These are phyloP conservation scores for Phialemoniopsis sp. DNA, from an alignment of 2,329 filamentous ascomycete genomes.

Conservation along the genomic window DNA sequence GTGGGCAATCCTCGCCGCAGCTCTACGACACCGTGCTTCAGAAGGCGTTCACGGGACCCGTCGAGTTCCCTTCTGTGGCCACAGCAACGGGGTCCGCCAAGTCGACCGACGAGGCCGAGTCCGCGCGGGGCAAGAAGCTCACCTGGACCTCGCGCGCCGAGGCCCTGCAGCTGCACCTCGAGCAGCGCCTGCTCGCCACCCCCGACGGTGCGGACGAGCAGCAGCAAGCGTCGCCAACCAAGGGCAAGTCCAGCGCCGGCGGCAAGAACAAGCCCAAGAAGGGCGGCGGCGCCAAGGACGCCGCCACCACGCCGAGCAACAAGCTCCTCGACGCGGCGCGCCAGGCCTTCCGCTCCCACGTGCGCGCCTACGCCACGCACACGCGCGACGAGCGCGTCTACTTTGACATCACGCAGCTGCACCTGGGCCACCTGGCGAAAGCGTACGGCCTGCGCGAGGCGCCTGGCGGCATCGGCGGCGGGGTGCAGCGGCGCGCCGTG, in stretches of 20 bases:
- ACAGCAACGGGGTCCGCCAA: constrained; percentile 58
- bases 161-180: constrained; percentile 54
- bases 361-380: constrained; percentile 93
- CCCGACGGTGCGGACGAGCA: constrained; percentile 3
- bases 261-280: constrained; percentile 12
- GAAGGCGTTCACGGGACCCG: constrained; percentile 57
- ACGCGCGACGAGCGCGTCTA: constrained; percentile 76
- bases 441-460: constrained; percentile 87
- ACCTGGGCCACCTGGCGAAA: constrained; percentile 91
- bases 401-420: constrained; percentile 89
- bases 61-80: constrained; percentile 49
- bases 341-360: constrained; percentile 84
- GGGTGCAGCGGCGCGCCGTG: constrained; percentile 36
- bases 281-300: constrained; percentile 21
- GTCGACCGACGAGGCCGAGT: constrained; percentile 55
- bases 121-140: constrained; percentile 40
- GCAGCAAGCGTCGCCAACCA: constrained; percentile 8
- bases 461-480: constrained; percentile 73
- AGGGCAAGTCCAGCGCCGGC: neutral
- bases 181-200: constrained; percentile 48
- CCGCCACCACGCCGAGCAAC: constrained; percentile 24
- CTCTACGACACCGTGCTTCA: constrained; percentile 55
- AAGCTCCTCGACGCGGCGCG: constrained; percentile 76
- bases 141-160: constrained; percentile 42
- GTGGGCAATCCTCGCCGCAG: constrained; percentile 41